A percentile compares a stretch with the other conserved stretches of the same genome.
phyloP scores from a whole-genome alignment of 2,329 filamentous ascomycete genomes.

The Berkeleyomyces basicola region DNA sequence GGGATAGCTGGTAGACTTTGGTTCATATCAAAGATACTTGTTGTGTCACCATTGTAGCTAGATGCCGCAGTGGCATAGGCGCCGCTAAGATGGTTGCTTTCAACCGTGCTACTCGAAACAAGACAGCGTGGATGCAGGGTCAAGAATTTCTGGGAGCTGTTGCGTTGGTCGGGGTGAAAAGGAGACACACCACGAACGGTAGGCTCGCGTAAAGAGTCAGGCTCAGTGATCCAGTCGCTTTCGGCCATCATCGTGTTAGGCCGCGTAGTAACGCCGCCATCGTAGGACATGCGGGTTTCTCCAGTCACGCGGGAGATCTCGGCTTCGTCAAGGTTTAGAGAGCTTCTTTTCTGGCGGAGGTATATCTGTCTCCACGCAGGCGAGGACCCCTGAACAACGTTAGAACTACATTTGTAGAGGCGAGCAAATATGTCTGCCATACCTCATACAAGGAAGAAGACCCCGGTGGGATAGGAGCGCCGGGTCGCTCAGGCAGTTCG shows the following conservation, averaged over 20 bases:
- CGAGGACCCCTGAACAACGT: neutral
- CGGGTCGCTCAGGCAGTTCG: neutral
- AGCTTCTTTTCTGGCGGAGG: neutral
- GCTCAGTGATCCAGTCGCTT: conserved; percentile 10
- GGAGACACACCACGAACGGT: neutral
- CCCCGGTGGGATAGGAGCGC: conserved; percentile 1
- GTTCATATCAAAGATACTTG: neutral
- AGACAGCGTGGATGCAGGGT: neutral
- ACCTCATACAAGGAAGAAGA: neutral
- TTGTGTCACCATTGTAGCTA: neutral
- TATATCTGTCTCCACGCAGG: neutral
- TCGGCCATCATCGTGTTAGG: neutral
- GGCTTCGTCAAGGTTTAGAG: neutral
- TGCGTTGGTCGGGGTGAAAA: neutral
- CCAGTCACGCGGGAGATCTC: conserved; percentile 2
- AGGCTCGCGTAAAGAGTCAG: neutral
- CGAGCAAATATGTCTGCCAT: neutral
- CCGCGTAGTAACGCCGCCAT: neutral
- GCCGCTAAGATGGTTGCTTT: neutral
- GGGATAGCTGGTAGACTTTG: neutral
- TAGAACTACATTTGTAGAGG: neutral
- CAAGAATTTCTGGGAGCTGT: neutral
- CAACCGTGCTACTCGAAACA: neutral
- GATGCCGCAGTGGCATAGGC: neutral
- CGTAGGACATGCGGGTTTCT: neutral